Conservation (phyloP, 108 stramenopile genomes). For the Heterococcus sp. region DNA sequence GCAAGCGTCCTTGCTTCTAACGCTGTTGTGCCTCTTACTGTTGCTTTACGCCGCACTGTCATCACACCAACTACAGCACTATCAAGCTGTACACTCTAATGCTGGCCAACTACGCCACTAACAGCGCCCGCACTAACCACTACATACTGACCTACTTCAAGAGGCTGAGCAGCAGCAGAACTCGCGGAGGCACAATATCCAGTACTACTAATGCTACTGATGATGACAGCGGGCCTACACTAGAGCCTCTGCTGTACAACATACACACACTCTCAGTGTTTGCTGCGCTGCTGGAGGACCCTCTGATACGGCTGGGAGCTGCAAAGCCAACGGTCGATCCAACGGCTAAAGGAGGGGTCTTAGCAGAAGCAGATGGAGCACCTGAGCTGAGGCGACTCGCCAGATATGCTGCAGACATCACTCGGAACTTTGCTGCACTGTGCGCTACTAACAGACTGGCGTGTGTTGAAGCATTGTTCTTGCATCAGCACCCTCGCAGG, state of each 20-base stretch:
- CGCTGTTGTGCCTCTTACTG: too few species aligned
- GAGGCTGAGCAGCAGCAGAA: constrained; percentile 5
- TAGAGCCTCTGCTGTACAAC: constrained; percentile 46
- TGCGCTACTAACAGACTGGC: constrained; percentile 23
- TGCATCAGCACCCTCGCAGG: constrained; percentile 14
- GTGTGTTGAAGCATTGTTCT: constrained; percentile 39
- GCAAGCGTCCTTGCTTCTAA: too few species aligned
- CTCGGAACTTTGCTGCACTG: constrained; percentile 31
- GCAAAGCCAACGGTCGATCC: too few species aligned
- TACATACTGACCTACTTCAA: constrained; percentile 44
- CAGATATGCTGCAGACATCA: not conserved
- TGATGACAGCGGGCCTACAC: not conserved
- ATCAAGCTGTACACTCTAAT: constrained; percentile 36
- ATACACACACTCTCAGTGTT: constrained; percentile 38
- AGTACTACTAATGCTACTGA: not conserved
- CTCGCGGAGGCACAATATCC: not conserved
- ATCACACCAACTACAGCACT: too few species aligned
- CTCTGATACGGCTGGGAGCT: too few species aligned
- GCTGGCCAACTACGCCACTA: constrained; percentile 38
- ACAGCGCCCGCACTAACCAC: constrained; percentile 35
- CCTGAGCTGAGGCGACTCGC: not conserved
- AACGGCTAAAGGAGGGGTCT: too few species aligned
- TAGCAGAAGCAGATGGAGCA: not conserved
- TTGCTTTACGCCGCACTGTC: too few species aligned
- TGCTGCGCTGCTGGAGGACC: constrained; percentile 23